Base-by-base conservation (phyloP, 805 yeast species). In the Grigorovia transvaalensis region DNA sequence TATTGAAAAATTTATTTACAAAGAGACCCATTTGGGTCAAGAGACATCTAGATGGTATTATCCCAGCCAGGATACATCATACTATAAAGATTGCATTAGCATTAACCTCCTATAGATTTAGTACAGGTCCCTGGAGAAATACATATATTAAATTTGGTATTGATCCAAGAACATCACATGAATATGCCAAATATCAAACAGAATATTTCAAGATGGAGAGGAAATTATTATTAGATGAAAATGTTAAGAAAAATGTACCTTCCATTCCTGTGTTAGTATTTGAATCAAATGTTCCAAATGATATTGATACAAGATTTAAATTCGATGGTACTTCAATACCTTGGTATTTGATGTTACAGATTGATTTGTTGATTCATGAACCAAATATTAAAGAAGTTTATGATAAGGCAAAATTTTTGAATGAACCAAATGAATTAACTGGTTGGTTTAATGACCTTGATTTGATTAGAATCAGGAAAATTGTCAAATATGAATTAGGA, bases 91-190 rank as follows among this genome's bases (percentile, higher is more conserved):
- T 78, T 56, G 95, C 96, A 0, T 66, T 93, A 48, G 96, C 98
- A 0, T 84, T 86, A 64, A 85, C 88, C 0, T 77, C 96, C 0
- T 93, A 81, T 64, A 77, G 88, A 44, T 85, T 82, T 64, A 80
- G 85, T 41, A 85, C 85, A 61, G 99, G 99, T 0, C 99, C 98
- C 0, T 93, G 96, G 96, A 76, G 98, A 59, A 88, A 88, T 54
- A 80, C 93, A 11, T 88, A 84, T 64, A 81, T 89, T 46, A 77
- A 72, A 57, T 80, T 82, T 57, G 97, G 96, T 0, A 74, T 82
- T 43, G 87, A 91, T 67, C 97, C 98, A 0, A 71, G 78, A 44
- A 59, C 67, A 1, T 80, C 84, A 47, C 59, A 69, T 1, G 63
- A 71, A 12, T 82, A 74, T 58, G 82, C 86, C 53, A 67, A 66